phyloP scores from a whole-genome alignment of 345 rosid species.

The Aethionema arabicum region DNA sequence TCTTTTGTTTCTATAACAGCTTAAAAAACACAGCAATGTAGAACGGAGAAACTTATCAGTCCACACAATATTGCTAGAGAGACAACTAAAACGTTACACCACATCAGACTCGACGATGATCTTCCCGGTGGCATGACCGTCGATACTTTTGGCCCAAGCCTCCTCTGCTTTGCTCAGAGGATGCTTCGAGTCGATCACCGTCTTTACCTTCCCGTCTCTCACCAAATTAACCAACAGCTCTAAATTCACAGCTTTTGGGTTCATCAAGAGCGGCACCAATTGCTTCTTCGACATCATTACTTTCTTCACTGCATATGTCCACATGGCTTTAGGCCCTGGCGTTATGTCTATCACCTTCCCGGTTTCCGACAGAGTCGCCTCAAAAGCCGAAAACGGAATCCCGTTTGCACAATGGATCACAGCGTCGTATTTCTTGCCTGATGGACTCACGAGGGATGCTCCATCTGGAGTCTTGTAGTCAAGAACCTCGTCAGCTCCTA shows the following conservation, averaged over 20 bases:
- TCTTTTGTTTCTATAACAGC: no score
- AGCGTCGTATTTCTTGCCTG: slow-evolving; percentile 72
- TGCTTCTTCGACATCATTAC: slow-evolving; percentile 67
- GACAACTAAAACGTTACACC: background rate
- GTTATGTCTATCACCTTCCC: slow-evolving; percentile 70
- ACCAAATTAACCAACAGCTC: slow-evolving; percentile 49
- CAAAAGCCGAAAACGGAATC: slow-evolving; percentile 67
- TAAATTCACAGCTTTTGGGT: slow-evolving; percentile 49
- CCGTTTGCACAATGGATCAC: slow-evolving; percentile 64
- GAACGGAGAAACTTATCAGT: background rate
- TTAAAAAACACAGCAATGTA: no score
- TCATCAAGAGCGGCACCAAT: slow-evolving; percentile 49
- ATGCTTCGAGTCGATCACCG: slow-evolving; percentile 56
- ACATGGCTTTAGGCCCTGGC: slow-evolving; percentile 44
- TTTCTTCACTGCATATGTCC: slow-evolving; percentile 50
- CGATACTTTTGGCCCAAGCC: no score
- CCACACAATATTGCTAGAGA: no score
- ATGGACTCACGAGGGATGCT: slow-evolving; percentile 64
- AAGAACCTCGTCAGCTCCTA: slow-evolving; percentile 82
- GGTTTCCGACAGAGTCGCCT: slow-evolving; percentile 52
- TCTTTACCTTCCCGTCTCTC: slow-evolving; percentile 64
- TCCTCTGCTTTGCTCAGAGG: no score
- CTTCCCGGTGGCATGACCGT: slow-evolving; percentile 80
- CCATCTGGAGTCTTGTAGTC: slow-evolving; percentile 81
- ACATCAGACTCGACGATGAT: slow-evolving; percentile 60